Percentiles rank a stretch among this genome's conserved stretches.
Evolutionary conservation across 495 filamentous ascomycete species (phyloP).

Genomic region (Penicillium longicatenatum): DNA sequence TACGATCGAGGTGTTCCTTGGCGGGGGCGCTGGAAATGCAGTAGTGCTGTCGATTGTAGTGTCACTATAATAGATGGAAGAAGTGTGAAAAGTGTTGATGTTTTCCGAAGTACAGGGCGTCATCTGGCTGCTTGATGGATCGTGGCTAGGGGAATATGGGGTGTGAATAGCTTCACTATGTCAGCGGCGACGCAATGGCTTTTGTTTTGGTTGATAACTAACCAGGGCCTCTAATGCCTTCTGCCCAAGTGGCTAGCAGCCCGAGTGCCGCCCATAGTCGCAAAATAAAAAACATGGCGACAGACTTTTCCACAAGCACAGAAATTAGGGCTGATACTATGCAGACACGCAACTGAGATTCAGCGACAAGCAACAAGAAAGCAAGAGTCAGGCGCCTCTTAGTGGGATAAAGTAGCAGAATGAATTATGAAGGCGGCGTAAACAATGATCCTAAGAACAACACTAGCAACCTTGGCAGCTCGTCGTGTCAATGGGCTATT

Average conservation of each 20-base stretch:
- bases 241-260: not conserved
- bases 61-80: conserved; percentile 1
- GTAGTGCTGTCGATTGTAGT: conserved; percentile 10
- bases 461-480: not conserved
- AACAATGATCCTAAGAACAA: conserved; percentile 5
- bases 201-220: not conserved
- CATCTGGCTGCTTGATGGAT: conserved; percentile 1
- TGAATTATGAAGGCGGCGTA: not conserved
- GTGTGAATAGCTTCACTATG: conserved; percentile 12
- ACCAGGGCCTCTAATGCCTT: conserved; percentile 7
- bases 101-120: conserved; percentile 10
- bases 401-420: not conserved
- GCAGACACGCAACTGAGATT: conserved; percentile 6
- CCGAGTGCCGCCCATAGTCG: conserved; percentile 7
- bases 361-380: conserved; percentile 1
- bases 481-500: conserved; percentile 4
- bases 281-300: conserved; percentile 7
- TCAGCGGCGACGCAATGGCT: conserved; percentile 4
- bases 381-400: not conserved
- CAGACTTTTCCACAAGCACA: not conserved
- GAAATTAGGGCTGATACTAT: not conserved
- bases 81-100: not conserved
- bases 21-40: conserved; percentile 6
- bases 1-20: not conserved
- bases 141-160: conserved; percentile 8